Conservation (phyloP, 192 early-diverging fungal species). For the Piromyces sp. region DNA sequence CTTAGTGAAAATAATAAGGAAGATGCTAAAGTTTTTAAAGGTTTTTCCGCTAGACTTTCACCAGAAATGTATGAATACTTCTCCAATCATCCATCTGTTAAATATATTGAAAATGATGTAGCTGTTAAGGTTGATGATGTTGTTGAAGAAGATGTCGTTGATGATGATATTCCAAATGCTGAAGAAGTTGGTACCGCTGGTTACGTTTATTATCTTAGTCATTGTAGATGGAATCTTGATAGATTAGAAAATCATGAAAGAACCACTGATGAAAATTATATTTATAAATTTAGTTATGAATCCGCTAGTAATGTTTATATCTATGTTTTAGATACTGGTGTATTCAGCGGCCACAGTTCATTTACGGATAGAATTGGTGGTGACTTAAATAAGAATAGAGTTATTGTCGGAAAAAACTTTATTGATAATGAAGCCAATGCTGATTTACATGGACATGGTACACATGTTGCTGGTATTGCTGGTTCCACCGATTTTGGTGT, state of each 20-base stretch:
- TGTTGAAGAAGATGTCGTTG: not conserved
- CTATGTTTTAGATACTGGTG: not conserved
- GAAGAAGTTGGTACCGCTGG: not conserved
- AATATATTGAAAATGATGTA: not conserved
- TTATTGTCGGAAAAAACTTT: constrained; percentile 18
- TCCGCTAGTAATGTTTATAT: not conserved
- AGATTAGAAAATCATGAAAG: not conserved
- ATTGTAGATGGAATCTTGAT: not conserved
- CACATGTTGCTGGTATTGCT: constrained; percentile 41
- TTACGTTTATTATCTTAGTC: not conserved
- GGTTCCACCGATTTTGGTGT: constrained; percentile 36
- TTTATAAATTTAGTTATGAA: not conserved
- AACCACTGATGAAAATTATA: not conserved
- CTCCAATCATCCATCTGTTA: not conserved
- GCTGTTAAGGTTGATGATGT: not conserved
- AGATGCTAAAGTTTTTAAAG: not conserved
- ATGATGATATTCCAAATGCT: not conserved
- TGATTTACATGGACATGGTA: constrained; percentile 36
- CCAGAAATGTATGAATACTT: not conserved
- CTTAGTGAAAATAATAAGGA: not conserved
- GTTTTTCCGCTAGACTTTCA: not conserved
- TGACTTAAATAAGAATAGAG: constrained; percentile 13
- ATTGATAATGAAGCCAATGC: constrained; percentile 13
- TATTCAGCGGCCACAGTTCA: not conserved
- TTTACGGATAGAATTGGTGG: not conserved